Evolutionary conservation across 331 rosid genomes (phyloP), one percentile per base, ranked within the genome.

Genomic region (Malus hybrid): DNA sequence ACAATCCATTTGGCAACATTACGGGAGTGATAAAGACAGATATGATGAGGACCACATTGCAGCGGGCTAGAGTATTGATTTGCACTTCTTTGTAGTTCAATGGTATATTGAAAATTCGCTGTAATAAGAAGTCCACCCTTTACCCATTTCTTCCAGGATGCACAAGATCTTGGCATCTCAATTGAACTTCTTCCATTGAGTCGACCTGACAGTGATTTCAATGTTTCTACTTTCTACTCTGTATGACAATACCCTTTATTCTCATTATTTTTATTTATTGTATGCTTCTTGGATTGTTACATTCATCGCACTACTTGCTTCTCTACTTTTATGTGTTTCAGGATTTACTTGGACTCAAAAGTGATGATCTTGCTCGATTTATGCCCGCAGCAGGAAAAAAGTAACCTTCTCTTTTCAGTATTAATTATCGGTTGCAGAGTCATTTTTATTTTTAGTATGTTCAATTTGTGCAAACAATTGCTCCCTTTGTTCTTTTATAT

Each of bases 161-260:
- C 98, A 66, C 91, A 80, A 62, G 98, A 90, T 86, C 95, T 94
- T 83, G 97, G 93, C 73, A 90, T 94, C 75, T 88, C 88, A 42
- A 85, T 94, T 76, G 98, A 94, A 78, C 88, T 91, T 84, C 93
- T 94, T 64, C 98, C 98, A 19, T 81, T 94, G 88, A 84, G 88
- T 81, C 61, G 61, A 76, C 87, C 90, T 11, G 78, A 80, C 69
- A 86, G 80, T 78, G 83, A 34, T 48, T 94, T 94, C 74, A 81
- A 88, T 55, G 71, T 90, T 68, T 88, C 92, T 54, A 85, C 74
- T 39, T 91, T 93, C 86, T 93, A 86, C 81, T 92, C 84, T 76
- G 98, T 93, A 93, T 73, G 97, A 56, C n/a, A 65, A 15, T 76
- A 75, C 56, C 72, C 80, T 64, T 32, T 16, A 62, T 36, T 70